Base-by-base conservation (phyloP, 176 grass and related monocot species). In the barley (Hordeum vulgare) region DNA sequence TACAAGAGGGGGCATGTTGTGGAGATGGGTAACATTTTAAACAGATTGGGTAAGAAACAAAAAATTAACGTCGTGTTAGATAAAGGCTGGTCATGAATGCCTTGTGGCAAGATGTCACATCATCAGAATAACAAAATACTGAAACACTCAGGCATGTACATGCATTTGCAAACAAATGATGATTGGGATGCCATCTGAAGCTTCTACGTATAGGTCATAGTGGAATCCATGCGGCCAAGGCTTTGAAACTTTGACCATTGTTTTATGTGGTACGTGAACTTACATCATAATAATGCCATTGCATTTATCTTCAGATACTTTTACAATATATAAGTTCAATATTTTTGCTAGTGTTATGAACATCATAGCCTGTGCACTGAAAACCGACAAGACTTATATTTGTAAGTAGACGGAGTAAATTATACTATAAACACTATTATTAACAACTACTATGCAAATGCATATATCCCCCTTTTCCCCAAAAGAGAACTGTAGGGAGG, bases 151-250 rank as follows among this genome's bases (percentile, higher is more conserved):
- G 66, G 59, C 59, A 66, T 9, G 44, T 26, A 45, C 25, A 36
- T 45, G 71, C 71, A 84, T 54, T 54, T 45, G 42, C n/a, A 84
- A 66, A 51, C 8, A 76, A 84, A 40, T 66, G 42, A 56, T 41
- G 61, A 51, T 51, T 51, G 0, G 24, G 71, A 67, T 84, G 54
- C 6, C 14, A 36, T 28, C 37, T 40, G n/a, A 67, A 76, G 23
- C 5, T 57, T 77, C 8, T 31, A 67, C 24, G 1, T 9, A 81
- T 21, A 71, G 39, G 69, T 45, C 40, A 8, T 7, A 1, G 13
- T 47, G 69, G 40, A 7, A 72, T 72, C 39, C 26, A 25, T 47
- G 40, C 24, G 42, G 39, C 14, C 40, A 27, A 47, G 1, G 13
- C 69, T 72, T 45, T 75, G 26, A 33, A 75, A 54, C 72, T 75